phyloP scores from a whole-genome alignment of 371 early-diverging fungal species.

The Syncephalastrum contaminatum region DNA sequence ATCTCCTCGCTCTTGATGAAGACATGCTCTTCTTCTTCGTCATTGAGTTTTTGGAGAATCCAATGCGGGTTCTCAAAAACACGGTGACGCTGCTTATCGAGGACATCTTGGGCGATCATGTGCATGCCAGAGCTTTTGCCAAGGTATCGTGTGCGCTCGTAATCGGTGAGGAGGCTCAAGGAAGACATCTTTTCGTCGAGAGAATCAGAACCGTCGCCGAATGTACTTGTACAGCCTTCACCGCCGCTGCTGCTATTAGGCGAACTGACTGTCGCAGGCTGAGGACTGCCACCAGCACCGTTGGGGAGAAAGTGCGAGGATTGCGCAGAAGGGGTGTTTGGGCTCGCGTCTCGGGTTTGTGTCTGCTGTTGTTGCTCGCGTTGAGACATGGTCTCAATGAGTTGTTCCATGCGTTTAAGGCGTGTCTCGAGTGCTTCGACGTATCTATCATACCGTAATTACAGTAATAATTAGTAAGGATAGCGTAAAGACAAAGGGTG shows the following conservation, averaged over 20 bases:
- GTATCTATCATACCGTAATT: conserved; percentile 14
- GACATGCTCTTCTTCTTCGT: conserved; percentile 37
- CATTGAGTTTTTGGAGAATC: conserved; percentile 40
- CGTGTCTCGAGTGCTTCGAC: conserved; percentile 35
- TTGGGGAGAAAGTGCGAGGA: too few relatives aligned
- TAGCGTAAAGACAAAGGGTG: neutral
- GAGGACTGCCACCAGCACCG: neutral
- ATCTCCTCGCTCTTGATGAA: conserved; percentile 34
- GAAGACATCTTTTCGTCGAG: conserved; percentile 13
- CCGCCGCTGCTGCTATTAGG: neutral
- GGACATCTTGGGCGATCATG: conserved; percentile 19
- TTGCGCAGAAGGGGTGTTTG: neutral
- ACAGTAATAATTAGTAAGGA: neutral
- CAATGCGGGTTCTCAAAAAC: conserved; percentile 18
- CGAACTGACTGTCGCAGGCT: neutral
- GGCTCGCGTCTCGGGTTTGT: neutral
- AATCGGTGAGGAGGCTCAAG: conserved; percentile 24
- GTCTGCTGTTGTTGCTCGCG: neutral
- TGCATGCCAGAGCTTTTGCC: conserved; percentile 41
- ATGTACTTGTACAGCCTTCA: neutral
- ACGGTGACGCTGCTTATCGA: conserved; percentile 18
- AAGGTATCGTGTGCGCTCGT: conserved; percentile 36
- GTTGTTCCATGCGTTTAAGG: conserved; percentile 31
- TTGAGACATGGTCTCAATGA: too few relatives aligned
- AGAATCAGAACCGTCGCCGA: conserved; percentile 2